Conservation (phyloP, 257 asterid genomes). For the Rubia yunnanensis region DNA sequence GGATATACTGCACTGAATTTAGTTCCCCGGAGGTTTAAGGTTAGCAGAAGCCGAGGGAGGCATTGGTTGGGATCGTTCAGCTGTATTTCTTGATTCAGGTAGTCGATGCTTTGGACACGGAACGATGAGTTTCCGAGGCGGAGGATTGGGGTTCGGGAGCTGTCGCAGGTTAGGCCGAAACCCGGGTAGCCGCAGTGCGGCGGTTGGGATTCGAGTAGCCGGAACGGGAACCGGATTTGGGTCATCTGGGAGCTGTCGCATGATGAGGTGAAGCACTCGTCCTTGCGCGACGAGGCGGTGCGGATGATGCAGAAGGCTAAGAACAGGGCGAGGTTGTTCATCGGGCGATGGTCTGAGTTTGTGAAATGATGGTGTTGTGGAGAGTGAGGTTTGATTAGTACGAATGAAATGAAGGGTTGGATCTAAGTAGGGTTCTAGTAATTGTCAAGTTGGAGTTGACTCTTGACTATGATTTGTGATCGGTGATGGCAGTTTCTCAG, state of each 20-base stretch:
- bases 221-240: constrained; percentile 48
- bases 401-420: background rate
- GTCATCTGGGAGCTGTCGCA: constrained; percentile 27
- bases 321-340: constrained; percentile 4
- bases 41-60: constrained; percentile 39
- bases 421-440: background rate
- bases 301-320: background rate
- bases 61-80: constrained; percentile 47
- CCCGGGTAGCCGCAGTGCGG: constrained; percentile 48
- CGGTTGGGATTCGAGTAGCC: constrained; percentile 27
- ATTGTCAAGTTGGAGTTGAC: background rate
- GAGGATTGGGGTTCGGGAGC: constrained; percentile 23
- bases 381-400: no score
- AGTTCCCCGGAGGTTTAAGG: constrained; percentile 36
- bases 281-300: constrained; percentile 7
- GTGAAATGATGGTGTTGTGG: no score
- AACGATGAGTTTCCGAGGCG: constrained; percentile 30
- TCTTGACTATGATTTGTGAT: background rate
- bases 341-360: no score
- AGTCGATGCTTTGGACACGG: constrained; percentile 33
- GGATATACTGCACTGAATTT: constrained; percentile 24
- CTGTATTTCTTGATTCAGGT: constrained; percentile 33
- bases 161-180: constrained; percentile 38
- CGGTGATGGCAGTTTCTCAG: no score
- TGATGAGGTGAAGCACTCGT: constrained; percentile 23